These are phyloP conservation scores for Skeletonema marinoi DNA, from an alignment of 108 stramenopile genomes.

Conservation along the genomic window DNA sequence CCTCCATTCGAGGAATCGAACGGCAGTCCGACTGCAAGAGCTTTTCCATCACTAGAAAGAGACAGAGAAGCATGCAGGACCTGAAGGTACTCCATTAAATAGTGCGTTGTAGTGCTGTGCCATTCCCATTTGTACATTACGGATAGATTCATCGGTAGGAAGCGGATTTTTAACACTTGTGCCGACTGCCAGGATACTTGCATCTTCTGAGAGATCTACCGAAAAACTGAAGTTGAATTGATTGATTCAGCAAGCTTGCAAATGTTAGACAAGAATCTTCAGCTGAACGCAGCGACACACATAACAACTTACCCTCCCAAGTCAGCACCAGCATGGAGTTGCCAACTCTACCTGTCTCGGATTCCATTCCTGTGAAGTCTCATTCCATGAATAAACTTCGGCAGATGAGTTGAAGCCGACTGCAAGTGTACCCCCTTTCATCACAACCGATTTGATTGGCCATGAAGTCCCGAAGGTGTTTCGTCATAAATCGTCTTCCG, in stretches of 20 bases:
- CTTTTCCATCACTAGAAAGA: constrained; percentile 11
- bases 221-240: neutral
- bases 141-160: neutral
- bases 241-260: too few relatives aligned
- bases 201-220: constrained; percentile 7
- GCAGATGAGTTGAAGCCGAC: too few relatives aligned
- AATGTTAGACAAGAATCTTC: too few relatives aligned
- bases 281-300: too few relatives aligned
- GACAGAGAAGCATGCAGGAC: neutral
- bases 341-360: neutral
- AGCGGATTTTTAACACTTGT: neutral
- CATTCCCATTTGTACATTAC: constrained; percentile 17
- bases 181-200: constrained; percentile 6
- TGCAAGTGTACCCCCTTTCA: too few relatives aligned
- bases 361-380: neutral
- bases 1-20: constrained; percentile 11
- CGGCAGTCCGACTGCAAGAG: constrained; percentile 14
- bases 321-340: too few relatives aligned
- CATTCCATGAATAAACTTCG: too few relatives aligned
- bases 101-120: constrained; percentile 4
- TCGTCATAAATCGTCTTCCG: too few relatives aligned
- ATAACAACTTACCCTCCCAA: too few relatives aligned
- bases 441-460: too few relatives aligned
- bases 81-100: neutral
- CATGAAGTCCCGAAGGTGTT: too few relatives aligned